Evolutionary conservation across 805 yeast genomes (phyloP), one percentile per base, ranked within the genome.

Genomic region (Jamesozyma gamospora): DNA sequence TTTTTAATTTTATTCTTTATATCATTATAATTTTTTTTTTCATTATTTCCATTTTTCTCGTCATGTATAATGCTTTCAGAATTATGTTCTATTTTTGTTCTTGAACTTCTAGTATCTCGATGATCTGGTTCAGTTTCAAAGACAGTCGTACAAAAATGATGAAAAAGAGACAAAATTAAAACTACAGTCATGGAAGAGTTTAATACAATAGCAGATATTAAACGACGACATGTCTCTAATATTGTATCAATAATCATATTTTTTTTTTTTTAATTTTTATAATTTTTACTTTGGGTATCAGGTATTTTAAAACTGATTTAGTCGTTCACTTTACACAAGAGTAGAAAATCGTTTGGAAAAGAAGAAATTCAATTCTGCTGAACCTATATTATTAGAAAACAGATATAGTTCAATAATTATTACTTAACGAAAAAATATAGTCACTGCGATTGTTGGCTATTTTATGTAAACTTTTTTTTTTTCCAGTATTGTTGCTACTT

Each of bases 31-130:
- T 25, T 32, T 28, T 32, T 32, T 24, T 36, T 36, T 17, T 5
- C 10, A 4, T n/a, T 19, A 8, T 3, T 15, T 6, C 5, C 19
- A 10, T 16, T 24, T 10, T 31, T 32, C 13, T 40, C 36, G 21
- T 40, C 42, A 32, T 40, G 39, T 21, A 35, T 29, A 16, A 39
- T 39, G 4, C 6, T 9, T 10, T 24, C 11, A 13, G 37, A 34
- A 24, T 15, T 4, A 13, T 31, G 15, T 7, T 16, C 34, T 11
- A 41, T 34, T 14, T 29, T 19, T 3, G 43, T 37, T 15, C 21
- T 29, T 34, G 43, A 41, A 13, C 38, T 33, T 24, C 43, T 33
- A 6, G 43, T 41, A 32, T 41, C 43, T 34, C 43, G 28, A n/a
- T 30, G 36, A 27, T 41, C 43, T 4, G 34, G 34, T 38, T 29